These are phyloP conservation scores for Leccinellum luteum DNA, from an alignment of 768 basidiomycete species.

Conservation along the genomic window DNA sequence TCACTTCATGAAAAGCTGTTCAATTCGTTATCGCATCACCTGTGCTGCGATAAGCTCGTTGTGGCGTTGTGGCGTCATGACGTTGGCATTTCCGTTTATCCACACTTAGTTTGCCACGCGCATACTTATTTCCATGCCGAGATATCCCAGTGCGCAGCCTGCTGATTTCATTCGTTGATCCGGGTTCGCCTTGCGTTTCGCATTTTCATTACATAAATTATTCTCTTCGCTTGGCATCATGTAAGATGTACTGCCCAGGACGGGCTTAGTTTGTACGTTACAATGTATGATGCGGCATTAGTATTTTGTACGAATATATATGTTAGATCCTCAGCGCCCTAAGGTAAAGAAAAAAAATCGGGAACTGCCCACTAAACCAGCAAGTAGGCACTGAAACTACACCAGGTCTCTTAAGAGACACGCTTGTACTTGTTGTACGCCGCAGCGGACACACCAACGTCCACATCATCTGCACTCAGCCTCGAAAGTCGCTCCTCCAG, in stretches of 20 bases:
- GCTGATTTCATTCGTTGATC: constrained; percentile 9
- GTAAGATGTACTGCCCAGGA: not conserved
- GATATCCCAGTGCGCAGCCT: constrained; percentile 24
- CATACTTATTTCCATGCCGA: constrained; percentile 5
- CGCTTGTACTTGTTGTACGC: constrained; percentile 34
- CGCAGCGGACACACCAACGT: constrained; percentile 30
- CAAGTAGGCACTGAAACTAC: not conserved
- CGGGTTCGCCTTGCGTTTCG: constrained; percentile 5
- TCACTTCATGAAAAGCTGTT: constrained; percentile 1
- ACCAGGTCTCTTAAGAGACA: constrained; percentile 18
- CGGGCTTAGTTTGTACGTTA: constrained; percentile 5
- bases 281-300: constrained; percentile 21
- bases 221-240: constrained; percentile 1
- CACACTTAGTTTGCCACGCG: not conserved
- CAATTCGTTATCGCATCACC: constrained; percentile 1
- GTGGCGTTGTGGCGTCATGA: constrained; percentile 10
- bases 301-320: constrained; percentile 18
- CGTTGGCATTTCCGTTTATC: constrained; percentile 7
- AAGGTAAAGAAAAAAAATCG: constrained; percentile 1
- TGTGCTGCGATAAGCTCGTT: constrained; percentile 2
- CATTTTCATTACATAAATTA: constrained; percentile 4
- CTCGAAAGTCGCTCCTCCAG: constrained; percentile 22
- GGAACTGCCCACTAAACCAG: constrained; percentile 6
- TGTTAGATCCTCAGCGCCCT: not conserved
- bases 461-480: constrained; percentile 25